A percentile compares a stretch with the other conserved stretches of the same genome.
Conservation (phyloP, 208 protist genomes). For the Entamoeba dispar region DNA sequence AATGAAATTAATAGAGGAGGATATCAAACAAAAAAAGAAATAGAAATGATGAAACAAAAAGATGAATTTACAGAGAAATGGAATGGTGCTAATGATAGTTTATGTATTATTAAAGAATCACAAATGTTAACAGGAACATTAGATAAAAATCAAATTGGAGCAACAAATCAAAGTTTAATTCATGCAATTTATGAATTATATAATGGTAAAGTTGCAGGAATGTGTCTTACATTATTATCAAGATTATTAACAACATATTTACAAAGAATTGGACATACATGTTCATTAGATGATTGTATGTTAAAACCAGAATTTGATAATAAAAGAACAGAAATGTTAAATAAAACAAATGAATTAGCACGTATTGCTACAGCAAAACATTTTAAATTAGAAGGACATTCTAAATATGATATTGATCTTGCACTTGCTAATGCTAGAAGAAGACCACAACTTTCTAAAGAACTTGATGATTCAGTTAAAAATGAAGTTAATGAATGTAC, state of each 20-base stretch:
- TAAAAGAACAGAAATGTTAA: neutral
- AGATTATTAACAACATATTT: slow-evolving; percentile 75
- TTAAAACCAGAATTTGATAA: slow-evolving; percentile 47
- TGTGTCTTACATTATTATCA: slow-evolving; percentile 70
- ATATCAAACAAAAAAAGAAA: neutral
- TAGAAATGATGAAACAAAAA: neutral
- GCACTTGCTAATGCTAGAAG: neutral
- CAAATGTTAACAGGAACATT: slow-evolving; percentile 82
- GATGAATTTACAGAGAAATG: neutral
- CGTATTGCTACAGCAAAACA: slow-evolving; percentile 1
- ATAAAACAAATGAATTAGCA: slow-evolving; percentile 1
- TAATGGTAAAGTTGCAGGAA: slow-evolving; percentile 62
- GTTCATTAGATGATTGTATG: slow-evolving; percentile 87
- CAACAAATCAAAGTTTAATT: slow-evolving; percentile 35
- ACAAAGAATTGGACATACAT: slow-evolving; percentile 77
- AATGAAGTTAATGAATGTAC: slow-evolving; percentile 32
- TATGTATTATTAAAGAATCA: slow-evolving; percentile 60
- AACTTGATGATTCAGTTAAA: slow-evolving; percentile 33
- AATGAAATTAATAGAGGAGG: slow-evolving; percentile 19
- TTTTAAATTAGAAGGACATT: neutral
- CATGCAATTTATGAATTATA: slow-evolving; percentile 86
- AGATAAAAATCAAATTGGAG: slow-evolving; percentile 76
- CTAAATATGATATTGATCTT: neutral
- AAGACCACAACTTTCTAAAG: neutral
- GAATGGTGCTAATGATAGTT: slow-evolving; percentile 28